Base-by-base conservation (phyloP, 148 eudicot species). In the Bassia scoparia region DNA sequence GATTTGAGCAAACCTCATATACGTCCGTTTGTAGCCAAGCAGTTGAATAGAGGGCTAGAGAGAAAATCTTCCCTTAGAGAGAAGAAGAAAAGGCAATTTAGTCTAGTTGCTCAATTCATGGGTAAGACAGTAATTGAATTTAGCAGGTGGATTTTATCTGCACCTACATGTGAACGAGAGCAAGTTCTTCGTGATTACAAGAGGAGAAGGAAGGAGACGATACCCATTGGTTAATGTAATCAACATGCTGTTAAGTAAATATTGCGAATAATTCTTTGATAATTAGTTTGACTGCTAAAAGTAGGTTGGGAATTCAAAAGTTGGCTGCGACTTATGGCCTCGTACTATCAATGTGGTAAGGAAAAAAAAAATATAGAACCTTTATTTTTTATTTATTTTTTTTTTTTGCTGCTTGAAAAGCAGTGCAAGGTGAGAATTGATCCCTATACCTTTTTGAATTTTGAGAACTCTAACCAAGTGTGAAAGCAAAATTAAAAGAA, bases 81-180 rank as follows among this genome's bases (percentile, higher is more conserved):
- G 56, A 74, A 64, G 69, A 90, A 89, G 72, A 86, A 74, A 80
- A 74, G 70, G 69, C 85, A 88, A 20, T 90, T 80, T 56, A 81
- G 83, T 64, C 80, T 81, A 44, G 62, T 90, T 69, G 90, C 96
- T 8, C 55, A 61, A 43, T 88, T 67, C 67, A 82, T 71, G 89
- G 85, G 84, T 21, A 88, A 90, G 89, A 76, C 81, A 24, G 87
- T 83, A 70, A 72, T 79, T 67, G 87, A 90, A 69, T 85, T 92
- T 24, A 90, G 92, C 65, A 81, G 78, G 74, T 88, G 90, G 96
- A 64, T 90, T 34, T 54, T 90, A 17, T 84, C 91, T 41, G 88
- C 93, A 66, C 56, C 86, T 74, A 83, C 84, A 48, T 67, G 69
- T 43, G 87, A 89, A 35, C 83, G 77, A 30, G 85, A 87, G 68